phyloP scores from a whole-genome alignment of 192 early-diverging fungal genomes.

The Entomortierella lignicola region DNA sequence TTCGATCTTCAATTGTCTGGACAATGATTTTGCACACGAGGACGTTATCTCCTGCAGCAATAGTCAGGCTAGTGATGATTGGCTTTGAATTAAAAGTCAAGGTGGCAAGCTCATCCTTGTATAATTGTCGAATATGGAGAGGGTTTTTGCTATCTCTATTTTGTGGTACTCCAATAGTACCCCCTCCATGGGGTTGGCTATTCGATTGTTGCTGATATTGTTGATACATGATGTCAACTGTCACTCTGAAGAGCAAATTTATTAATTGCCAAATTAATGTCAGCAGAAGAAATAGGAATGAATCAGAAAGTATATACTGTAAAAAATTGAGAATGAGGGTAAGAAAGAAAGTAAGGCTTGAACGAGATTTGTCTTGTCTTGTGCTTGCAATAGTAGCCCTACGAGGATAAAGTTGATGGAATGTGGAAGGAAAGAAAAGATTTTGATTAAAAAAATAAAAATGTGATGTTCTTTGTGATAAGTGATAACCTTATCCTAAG shows the following conservation, averaged over 20 bases:
- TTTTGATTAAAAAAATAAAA: too few relatives aligned
- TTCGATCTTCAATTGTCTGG: constrained; percentile 74
- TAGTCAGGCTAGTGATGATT: constrained; percentile 92
- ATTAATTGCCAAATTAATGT: not conserved
- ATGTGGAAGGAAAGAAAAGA: too few relatives aligned
- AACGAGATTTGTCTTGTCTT: too few relatives aligned
- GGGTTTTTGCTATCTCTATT: constrained; percentile 18
- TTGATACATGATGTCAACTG: constrained; percentile 14
- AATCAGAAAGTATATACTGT: too few relatives aligned
- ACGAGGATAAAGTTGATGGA: too few relatives aligned
- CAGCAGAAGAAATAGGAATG: not conserved
- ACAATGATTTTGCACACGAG: constrained; percentile 77
- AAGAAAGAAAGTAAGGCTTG: too few relatives aligned
- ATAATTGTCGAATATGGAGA: constrained; percentile 64
- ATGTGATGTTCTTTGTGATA: too few relatives aligned
- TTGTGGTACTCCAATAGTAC: not conserved
- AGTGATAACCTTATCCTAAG: too few relatives aligned
- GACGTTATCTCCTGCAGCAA: constrained; percentile 81
- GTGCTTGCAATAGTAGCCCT: too few relatives aligned
- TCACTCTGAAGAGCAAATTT: too few relatives aligned
- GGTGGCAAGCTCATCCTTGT: constrained; percentile 72
- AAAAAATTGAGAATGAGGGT: too few relatives aligned
- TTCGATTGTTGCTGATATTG: constrained; percentile 34
- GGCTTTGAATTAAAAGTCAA: constrained; percentile 95
- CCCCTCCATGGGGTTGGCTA: constrained; percentile 1